A percentile compares a stretch with the other conserved stretches of the same genome.
These are phyloP conservation scores for Penicillium sp. DNA, from an alignment of 2,329 filamentous ascomycete genomes.

Conservation along the genomic window DNA sequence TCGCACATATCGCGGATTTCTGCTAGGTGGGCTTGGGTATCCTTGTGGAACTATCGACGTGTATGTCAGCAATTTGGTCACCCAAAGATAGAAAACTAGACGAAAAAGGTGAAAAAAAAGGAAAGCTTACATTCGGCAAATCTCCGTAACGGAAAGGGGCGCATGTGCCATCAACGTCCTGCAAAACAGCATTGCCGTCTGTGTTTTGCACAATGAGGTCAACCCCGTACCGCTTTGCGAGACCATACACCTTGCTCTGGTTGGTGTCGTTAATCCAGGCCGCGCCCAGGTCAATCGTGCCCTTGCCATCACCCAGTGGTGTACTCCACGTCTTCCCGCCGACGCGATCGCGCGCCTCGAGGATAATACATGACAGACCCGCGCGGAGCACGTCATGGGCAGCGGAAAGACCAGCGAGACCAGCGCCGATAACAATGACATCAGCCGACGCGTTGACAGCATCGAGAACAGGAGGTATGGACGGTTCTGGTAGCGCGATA, in stretches of 20 bases:
- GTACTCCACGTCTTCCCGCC: constrained; percentile 46
- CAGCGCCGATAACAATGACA: constrained; percentile 47
- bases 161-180: constrained; percentile 42
- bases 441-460: constrained; percentile 6
- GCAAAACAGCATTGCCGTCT: constrained; percentile 49
- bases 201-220: constrained; percentile 57
- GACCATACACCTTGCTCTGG: constrained; percentile 52
- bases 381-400: constrained; percentile 36
- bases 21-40: constrained; percentile 22
- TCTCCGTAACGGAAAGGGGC: constrained; percentile 27
- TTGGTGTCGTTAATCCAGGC: constrained; percentile 65
- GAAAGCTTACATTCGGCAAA: constrained; percentile 9
- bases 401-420: constrained; percentile 45
- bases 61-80: too few species aligned
- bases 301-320: constrained; percentile 18
- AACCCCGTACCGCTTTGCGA: constrained; percentile 38
- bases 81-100: neutral
- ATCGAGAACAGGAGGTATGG: too few species aligned
- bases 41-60: too few species aligned
- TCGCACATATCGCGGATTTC: constrained; percentile 45
- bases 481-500: constrained; percentile 14
- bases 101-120: too few species aligned
- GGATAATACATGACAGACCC: constrained; percentile 40
- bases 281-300: constrained; percentile 58
- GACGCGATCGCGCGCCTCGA: constrained; percentile 51